Conservation (phyloP, 2,329 filamentous ascomycete species). For the Sporothrix pseudoabietina region DNA sequence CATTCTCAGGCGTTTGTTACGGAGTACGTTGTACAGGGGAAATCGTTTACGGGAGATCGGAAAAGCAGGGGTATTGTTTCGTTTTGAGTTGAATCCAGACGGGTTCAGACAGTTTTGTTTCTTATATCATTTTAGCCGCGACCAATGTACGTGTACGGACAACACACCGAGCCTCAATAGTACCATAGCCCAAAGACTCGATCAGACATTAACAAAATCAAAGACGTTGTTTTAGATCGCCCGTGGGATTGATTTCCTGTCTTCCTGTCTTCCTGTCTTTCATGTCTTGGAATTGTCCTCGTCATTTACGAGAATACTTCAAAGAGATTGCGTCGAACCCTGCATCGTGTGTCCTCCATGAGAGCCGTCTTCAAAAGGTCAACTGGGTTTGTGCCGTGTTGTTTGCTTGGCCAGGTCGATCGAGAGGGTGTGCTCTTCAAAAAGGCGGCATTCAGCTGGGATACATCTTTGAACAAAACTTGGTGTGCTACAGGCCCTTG, state of each 20-base stretch:
- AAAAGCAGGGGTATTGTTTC: background rate
- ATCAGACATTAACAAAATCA: background rate
- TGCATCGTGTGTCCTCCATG: background rate
- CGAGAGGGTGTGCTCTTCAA: background rate
- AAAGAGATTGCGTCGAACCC: background rate
- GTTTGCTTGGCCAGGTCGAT: background rate
- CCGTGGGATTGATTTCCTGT: background rate
- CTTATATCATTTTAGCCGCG: background rate
- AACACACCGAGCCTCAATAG: background rate
- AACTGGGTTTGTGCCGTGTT: background rate
- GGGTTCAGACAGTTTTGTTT: background rate
- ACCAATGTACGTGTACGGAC: background rate
- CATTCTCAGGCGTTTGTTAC: background rate
- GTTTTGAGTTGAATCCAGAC: background rate
- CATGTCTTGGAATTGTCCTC: background rate
- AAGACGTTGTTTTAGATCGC: background rate
- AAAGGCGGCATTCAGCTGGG: background rate
- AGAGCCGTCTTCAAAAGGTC: background rate
- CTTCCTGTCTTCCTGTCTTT: background rate
- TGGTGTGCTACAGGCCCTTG: background rate
- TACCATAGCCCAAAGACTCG: background rate
- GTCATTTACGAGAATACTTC: background rate
- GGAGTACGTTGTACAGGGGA: background rate
- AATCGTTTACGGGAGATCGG: background rate
- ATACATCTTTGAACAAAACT: background rate